Evolutionary conservation across 2,329 filamentous ascomycete species (phyloP).

Genomic region (Pseudocercospora eumusae): DNA sequence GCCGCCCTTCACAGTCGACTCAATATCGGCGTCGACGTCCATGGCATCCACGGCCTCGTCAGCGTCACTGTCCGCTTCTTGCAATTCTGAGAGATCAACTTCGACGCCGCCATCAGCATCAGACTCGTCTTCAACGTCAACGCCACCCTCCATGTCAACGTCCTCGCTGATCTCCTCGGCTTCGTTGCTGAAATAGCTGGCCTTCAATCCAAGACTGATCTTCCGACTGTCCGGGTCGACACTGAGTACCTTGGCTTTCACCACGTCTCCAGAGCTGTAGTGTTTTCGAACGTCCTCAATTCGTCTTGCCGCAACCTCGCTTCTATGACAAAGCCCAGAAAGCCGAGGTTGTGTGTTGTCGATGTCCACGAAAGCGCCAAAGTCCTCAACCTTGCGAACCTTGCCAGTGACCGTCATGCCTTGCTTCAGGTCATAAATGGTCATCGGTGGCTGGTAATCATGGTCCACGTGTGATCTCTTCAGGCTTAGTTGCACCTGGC

Average conservation of each 20-base stretch:
- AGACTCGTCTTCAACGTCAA: slow-evolving; percentile 30
- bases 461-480: slow-evolving; percentile 82
- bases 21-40: slow-evolving; percentile 40
- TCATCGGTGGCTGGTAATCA: slow-evolving; percentile 71
- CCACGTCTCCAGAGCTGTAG: slow-evolving; percentile 85
- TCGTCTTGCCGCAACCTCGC: slow-evolving; percentile 81
- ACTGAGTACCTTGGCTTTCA: slow-evolving; percentile 85
- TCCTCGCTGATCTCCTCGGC: slow-evolving; percentile 52
- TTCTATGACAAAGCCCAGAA: slow-evolving; percentile 89
- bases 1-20: slow-evolving; percentile 40
- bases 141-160: slow-evolving; percentile 33
- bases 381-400: slow-evolving; percentile 90
- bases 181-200: slow-evolving; percentile 76
- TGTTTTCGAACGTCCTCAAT: slow-evolving; percentile 85
- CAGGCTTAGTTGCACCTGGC: slow-evolving; percentile 80
- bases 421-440: slow-evolving; percentile 72
- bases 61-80: slow-evolving; percentile 50
- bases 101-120: slow-evolving; percentile 23
- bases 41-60: slow-evolving; percentile 53
- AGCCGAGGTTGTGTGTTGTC: slow-evolving; percentile 79
- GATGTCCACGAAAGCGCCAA: slow-evolving; percentile 89
- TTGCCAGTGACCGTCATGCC: slow-evolving; percentile 86
- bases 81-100: slow-evolving; percentile 49
- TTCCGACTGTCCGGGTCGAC: slow-evolving; percentile 73
- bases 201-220: slow-evolving; percentile 88